Base-by-base conservation (phyloP, 148 eudicot species). In the Salicornia ramosissima region DNA sequence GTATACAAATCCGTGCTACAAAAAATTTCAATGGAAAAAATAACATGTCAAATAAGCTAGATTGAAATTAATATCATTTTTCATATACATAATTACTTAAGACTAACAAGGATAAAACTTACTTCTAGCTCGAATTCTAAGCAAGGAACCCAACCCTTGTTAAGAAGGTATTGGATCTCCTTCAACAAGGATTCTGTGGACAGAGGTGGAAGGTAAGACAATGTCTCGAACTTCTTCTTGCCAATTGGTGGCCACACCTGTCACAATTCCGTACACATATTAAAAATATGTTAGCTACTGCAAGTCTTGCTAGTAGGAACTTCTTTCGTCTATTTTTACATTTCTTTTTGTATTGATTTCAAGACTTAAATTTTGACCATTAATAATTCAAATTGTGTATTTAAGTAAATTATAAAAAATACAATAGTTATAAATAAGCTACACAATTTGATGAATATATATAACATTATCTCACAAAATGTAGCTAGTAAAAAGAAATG, bases 121-220 rank as follows among this genome's bases (percentile, higher is more conserved):
- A 85, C 88, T n/a, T 58, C 70, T 12, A 62, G 25, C 47, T 85
- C 88, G 65, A 85, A 85, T 67, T 85, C 88, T 43, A 85, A 58
- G 75, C 86, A 82, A 63, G 86, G 88, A 78, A 85, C 68, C 86
- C 88, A 82, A 30, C 84, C 82, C 59, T 75, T 81, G 59, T 65
- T 58, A 13, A 84, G 74, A 42, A 84, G 80, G 79, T 81, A 81
- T 59, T 68, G 53, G 21, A 81, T 54, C 31, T 80, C 73, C 4
- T 31, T 33, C 36, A 75, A 11, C 58, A 80, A 26, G 6, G 70
- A 69, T 21, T 71, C 65, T 18, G 30, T 39, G 16, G 67, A 22
- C 2, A 80, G 73, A 18, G 71, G 66, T 46, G 83, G 77, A 10
- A 80, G 83, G 79, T 75, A 80, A 2, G 79, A 75, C 1, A 75